phyloP scores from a whole-genome alignment of 2,329 filamentous ascomycete genomes.

The Beauveria medogensis region DNA sequence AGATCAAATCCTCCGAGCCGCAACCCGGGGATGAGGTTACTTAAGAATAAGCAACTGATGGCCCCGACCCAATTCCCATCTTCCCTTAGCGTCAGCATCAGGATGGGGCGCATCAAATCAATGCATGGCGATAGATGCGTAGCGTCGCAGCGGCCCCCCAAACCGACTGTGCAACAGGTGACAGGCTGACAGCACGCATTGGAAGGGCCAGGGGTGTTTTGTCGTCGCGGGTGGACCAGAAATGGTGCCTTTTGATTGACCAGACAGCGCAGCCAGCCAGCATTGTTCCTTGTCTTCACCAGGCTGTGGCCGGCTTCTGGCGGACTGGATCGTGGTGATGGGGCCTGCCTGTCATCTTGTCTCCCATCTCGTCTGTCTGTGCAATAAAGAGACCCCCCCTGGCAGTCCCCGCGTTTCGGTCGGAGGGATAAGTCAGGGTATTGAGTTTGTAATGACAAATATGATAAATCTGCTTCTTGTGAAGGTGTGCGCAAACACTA shows the following conservation, averaged over 20 bases:
- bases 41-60: neutral
- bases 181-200: neutral
- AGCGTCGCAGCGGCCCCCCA: slow-evolving; percentile 3
- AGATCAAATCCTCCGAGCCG: neutral
- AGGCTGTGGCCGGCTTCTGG: no score
- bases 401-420: neutral
- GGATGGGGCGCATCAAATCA: slow-evolving; percentile 3
- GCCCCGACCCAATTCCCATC: neutral
- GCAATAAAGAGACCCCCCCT: neutral
- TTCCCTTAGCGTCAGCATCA: slow-evolving; percentile 4
- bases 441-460: neutral
- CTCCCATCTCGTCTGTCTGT: neutral
- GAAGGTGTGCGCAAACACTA: neutral
- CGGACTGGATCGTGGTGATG: neutral
- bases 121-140: neutral
- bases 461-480: neutral
- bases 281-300: no score
- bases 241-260: neutral
- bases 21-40: neutral
- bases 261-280: no score
- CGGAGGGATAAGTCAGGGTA: neutral
- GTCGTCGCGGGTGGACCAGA: neutral
- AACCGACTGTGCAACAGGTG: slow-evolving; percentile 4
- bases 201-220: neutral
- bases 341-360: neutral